These are phyloP conservation scores for Dictyostelium citrinum DNA, from an alignment of 78 protist genomes.

Conservation along the genomic window DNA sequence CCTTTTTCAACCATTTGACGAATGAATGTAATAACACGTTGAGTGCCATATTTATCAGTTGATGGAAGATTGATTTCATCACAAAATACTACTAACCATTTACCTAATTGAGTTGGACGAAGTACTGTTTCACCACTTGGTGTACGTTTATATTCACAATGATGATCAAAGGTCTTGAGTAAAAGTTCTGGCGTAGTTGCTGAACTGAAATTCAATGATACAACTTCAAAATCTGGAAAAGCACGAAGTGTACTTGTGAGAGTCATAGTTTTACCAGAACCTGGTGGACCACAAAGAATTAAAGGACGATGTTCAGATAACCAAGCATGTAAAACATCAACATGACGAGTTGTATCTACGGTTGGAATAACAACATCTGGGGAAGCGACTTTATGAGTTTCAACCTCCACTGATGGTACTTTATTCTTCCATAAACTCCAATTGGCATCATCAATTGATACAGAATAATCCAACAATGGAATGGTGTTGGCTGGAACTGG, in stretches of 20 bases:
- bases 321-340: constrained; percentile 92
- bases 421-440: constrained; percentile 92
- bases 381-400: constrained; percentile 85
- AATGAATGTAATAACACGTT: constrained; percentile 94
- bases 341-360: constrained; percentile 98
- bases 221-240: constrained; percentile 90
- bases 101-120: constrained; percentile 79
- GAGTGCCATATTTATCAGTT: constrained; percentile 97
- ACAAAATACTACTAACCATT: constrained; percentile 96
- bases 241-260: constrained; percentile 85
- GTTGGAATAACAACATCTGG: constrained; percentile 97
- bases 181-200: constrained; percentile 93
- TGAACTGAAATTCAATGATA: constrained; percentile 92
- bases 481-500: constrained; percentile 64
- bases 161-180: constrained; percentile 87
- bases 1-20: constrained; percentile 96
- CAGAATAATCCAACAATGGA: constrained; percentile 89
- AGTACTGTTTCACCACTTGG: constrained; percentile 86
- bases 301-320: constrained; percentile 91
- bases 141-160: constrained; percentile 87
- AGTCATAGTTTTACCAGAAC: constrained; percentile 98
- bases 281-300: constrained; percentile 99
- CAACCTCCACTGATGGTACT: constrained; percentile 88
- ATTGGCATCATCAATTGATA: constrained; percentile 83
- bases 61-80: constrained; percentile 98